Evolutionary conservation across 2,329 filamentous ascomycete species (phyloP).

Genomic region (Neofusicoccum cordaticola): DNA sequence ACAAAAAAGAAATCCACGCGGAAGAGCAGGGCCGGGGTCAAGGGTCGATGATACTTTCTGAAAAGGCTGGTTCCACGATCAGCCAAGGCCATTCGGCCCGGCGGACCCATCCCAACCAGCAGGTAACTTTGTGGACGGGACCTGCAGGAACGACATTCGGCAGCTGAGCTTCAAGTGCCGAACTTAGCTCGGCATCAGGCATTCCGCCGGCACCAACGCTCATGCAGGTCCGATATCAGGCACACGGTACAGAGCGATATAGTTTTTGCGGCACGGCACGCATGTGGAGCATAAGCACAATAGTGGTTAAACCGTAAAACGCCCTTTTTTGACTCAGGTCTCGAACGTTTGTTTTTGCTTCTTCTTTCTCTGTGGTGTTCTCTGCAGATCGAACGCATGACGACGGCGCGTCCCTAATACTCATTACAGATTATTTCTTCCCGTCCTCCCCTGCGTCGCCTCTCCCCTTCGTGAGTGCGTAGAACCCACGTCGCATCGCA

Average conservation of each 20-base stretch:
- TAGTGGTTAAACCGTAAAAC: too few relatives aligned
- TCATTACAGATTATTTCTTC: slow-evolving; percentile 24
- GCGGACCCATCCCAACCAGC: background rate
- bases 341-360: background rate
- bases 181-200: background rate
- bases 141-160: background rate
- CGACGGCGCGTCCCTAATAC: slow-evolving; percentile 20
- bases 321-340: background rate
- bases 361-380: background rate
- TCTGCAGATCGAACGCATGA: background rate
- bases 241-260: too few relatives aligned
- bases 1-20: too few relatives aligned
- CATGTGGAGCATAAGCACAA: too few relatives aligned
- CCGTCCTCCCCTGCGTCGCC: background rate
- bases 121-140: too few relatives aligned
- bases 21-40: too few relatives aligned
- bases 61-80: too few relatives aligned
- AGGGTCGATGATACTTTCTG: too few relatives aligned
- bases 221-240: too few relatives aligned
- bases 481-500: background rate
- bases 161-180: background rate
- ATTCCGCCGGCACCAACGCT: background rate
- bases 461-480: background rate
- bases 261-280: background rate
- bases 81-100: background rate